Base-by-base conservation (phyloP, 169 alveolate genomes). In the Fabrea salina region DNA sequence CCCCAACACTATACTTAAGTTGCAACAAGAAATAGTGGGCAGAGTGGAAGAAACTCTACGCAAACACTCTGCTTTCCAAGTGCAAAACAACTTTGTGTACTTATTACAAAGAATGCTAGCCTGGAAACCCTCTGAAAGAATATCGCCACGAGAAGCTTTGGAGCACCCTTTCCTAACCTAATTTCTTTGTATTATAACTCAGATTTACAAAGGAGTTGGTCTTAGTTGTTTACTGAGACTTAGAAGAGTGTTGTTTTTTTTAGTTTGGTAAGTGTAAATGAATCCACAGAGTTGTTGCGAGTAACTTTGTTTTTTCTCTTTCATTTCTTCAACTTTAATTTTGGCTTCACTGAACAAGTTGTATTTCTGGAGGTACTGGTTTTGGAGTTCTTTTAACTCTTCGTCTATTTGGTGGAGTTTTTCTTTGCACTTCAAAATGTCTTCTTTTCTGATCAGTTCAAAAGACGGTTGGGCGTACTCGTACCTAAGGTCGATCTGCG, bases 131-230 rank as follows among this genome's bases (percentile, higher is more conserved):
- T 66, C 71, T 54, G 74, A 82, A 43, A 79, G 97, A 79, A 88
- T 89, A 5, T 89, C 91, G 25, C 94, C 96, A 22, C 61, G 82
- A 51, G 91, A 88, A 51, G 93, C 94, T 0, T 72, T 91, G 35
- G 59, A 61, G 27, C 95, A 89, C 79, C 86, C 91, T 4, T 89
- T 88, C 75, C 74, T 92, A 25, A 19, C n/a, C n/a, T n/a, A n/a
- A n/a, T n/a, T n/a, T n/a, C n/a, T n/a, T n/a, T n/a, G n/a, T n/a
- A n/a, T n/a, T n/a, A n/a, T n/a, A n/a, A n/a, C n/a, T n/a, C n/a
- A n/a, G n/a, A n/a, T n/a, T n/a, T n/a, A n/a, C n/a, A n/a, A n/a
- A n/a, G n/a, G n/a, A n/a, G n/a, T n/a, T n/a, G n/a, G n/a, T n/a
- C n/a, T n/a, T n/a, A n/a, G n/a, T n/a, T n/a, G n/a, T n/a, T n/a